Evolutionary conservation across 495 filamentous ascomycete genomes (phyloP), one percentile per base, ranked within the genome.

Genomic region (Friedmanniomyces simplex): DNA sequence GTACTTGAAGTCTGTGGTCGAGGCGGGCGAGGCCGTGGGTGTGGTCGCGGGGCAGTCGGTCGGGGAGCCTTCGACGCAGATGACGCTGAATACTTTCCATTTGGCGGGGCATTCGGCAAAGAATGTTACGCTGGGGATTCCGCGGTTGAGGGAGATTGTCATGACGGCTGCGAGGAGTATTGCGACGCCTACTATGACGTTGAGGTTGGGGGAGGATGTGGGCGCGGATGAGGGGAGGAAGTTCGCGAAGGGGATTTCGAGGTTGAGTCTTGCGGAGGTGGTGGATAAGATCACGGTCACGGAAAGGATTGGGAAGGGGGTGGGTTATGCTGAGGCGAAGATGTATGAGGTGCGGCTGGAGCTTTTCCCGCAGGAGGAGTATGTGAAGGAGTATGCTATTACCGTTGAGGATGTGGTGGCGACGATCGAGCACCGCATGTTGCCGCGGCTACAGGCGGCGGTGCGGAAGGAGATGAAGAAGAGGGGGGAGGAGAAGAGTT

Each of bases 1-100:
- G 69, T 97, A 97, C 67, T 75, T 97, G 62, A 88, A 86, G 64
- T 95, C 91, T 1, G 74, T 94, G 1, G 82, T 97, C n/a, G 93
- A 97, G 60, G 89, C 93, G 26, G 93, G 93, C 41, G 93, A 99
- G 71, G 90, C 94, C n/a, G 90, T 99, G 22, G 93, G 93, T 52
- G 91, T 99, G 62, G 87, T 97, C 41, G 93, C 93, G 47, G 90
- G 90, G 41, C 93, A 99, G 73, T 96, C 91, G 36, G 82, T 99
- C 49, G 93, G 93, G 65, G 94, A 97, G 69, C 93, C 94, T 10
- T 95, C 89, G 16, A 99, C 93, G 13, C 93, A 99, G 71, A 97
- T 99, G 94, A 99, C 93, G n/a, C 73, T 98, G 51, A 98, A 98
- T 68, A 98, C 93, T 25, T 98, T 98, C 82, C 93, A 99, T 80